These are phyloP conservation scores for Artemisia annua DNA, from an alignment of 129 eudicot genomes.

Conservation along the genomic window DNA sequence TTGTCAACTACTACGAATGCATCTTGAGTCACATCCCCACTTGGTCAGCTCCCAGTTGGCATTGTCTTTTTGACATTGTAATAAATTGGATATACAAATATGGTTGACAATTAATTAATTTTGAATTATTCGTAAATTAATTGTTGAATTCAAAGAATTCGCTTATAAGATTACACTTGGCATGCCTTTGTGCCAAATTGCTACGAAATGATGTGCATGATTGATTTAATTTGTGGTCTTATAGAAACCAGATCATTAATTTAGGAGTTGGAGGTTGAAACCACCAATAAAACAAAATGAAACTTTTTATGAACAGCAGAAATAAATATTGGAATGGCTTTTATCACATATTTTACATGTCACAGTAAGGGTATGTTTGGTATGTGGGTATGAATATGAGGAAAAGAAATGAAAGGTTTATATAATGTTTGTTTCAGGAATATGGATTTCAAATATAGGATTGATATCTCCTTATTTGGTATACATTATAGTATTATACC, in stretches of 20 bases:
- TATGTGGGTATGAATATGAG: too few species aligned
- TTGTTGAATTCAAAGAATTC: conserved; percentile 14
- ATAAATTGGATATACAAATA: conserved; percentile 27
- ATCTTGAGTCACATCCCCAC: conserved; percentile 17
- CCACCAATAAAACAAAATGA: conserved; percentile 21
- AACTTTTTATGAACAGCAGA: neutral
- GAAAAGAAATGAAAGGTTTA: too few species aligned
- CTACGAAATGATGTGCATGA: conserved; percentile 12
- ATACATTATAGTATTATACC: too few species aligned
- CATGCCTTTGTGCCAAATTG: neutral
- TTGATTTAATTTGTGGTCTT: conserved; percentile 26
- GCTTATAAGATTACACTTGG: conserved; percentile 27
- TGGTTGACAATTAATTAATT: conserved; percentile 27
- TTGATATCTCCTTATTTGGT: too few species aligned
- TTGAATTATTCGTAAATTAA: conserved; percentile 7
- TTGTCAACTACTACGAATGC: conserved; percentile 21
- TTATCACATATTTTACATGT: too few species aligned
- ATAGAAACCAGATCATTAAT: conserved; percentile 20
- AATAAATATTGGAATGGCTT: too few species aligned
- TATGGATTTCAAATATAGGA: too few species aligned
- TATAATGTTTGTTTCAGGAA: too few species aligned
- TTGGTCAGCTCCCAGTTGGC: conserved; percentile 29
- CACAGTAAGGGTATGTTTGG: too few species aligned
- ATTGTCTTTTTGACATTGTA: conserved; percentile 25
- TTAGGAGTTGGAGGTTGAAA: conserved; percentile 31